Evolutionary conservation across 495 filamentous ascomycete genomes (phyloP).

Genomic region (Hyaloscypha finlandica): DNA sequence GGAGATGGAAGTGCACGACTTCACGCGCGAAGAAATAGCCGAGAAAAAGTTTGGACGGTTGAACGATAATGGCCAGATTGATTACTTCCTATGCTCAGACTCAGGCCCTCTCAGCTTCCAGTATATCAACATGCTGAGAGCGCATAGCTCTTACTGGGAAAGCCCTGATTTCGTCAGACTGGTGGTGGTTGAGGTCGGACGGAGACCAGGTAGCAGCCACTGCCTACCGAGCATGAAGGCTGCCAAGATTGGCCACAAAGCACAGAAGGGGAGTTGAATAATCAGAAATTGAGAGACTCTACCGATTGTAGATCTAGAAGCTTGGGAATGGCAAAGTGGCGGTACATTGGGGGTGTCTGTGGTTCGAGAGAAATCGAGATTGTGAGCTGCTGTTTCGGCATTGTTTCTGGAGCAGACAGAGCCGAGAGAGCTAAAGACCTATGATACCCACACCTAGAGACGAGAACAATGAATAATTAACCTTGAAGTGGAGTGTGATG

Average conservation of each 20-base stretch:
- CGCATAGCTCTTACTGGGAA: slow-evolving; percentile 94
- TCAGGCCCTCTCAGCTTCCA: slow-evolving; percentile 87
- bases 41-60: slow-evolving; percentile 85
- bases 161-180: slow-evolving; percentile 83
- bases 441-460: slow-evolving; percentile 25
- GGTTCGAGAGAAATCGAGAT: not conserved
- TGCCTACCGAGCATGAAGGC: slow-evolving; percentile 71
- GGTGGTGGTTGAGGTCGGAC: slow-evolving; percentile 82
- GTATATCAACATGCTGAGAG: slow-evolving; percentile 95
- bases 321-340: not conserved
- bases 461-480: slow-evolving; percentile 11
- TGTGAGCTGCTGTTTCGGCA: not conserved
- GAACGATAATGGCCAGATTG: slow-evolving; percentile 95
- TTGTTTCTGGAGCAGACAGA: not conserved
- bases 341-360: not conserved
- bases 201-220: slow-evolving; percentile 67
- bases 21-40: slow-evolving; percentile 87
- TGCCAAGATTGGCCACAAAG: slow-evolving; percentile 57
- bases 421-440: slow-evolving; percentile 14
- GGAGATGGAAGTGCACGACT: slow-evolving; percentile 94
- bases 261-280: not conserved
- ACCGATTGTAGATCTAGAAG: not conserved
- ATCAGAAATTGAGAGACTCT: not conserved
- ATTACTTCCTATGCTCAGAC: slow-evolving; percentile 80
- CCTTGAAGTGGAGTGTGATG: not conserved